Conservation (phyloP, 1,139 yeast genomes). For the Yamadazyma buinensis region DNA sequence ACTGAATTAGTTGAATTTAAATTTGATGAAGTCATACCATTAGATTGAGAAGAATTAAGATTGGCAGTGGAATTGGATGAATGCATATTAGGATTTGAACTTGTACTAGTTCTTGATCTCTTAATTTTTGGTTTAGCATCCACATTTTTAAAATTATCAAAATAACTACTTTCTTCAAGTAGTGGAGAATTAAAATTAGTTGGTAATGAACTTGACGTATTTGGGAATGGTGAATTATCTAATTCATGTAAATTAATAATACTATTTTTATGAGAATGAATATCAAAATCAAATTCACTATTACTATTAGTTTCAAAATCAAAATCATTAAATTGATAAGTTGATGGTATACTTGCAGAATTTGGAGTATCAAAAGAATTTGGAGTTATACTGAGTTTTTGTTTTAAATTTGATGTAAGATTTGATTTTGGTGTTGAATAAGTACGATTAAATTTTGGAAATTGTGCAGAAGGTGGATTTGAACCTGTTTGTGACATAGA, state of each 20-base stretch:
- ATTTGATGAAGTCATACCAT: background rate
- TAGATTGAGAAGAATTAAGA: background rate
- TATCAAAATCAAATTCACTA: conserved; percentile 1
- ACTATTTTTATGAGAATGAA: conserved; percentile 14
- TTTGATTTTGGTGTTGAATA: conserved; percentile 1
- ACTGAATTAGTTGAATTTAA: background rate
- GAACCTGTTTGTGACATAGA: conserved; percentile 3
- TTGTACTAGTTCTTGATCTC: conserved; percentile 7
- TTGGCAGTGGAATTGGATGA: too few relatives aligned
- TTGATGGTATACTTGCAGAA: conserved; percentile 2
- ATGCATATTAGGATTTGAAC: background rate
- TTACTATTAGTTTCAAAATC: conserved; percentile 5
- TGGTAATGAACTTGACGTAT: conserved; percentile 11
- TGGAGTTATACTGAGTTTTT: background rate
- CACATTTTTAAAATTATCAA: conserved; percentile 10
- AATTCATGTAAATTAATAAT: conserved; percentile 10
- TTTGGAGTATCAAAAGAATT: background rate
- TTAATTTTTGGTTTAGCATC: conserved; percentile 13
- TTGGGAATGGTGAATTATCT: conserved; percentile 1
- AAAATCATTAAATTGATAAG: conserved; percentile 6
- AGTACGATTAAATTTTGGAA: conserved; percentile 1
- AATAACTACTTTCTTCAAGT: conserved; percentile 12
- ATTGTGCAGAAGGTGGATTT: conserved; percentile 2
- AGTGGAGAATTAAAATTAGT: conserved; percentile 13
- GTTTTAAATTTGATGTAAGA: conserved; percentile 1